These are phyloP conservation scores for Golubevia sp. DNA, from an alignment of 1,284 basidiomycete genomes.

Conservation along the genomic window DNA sequence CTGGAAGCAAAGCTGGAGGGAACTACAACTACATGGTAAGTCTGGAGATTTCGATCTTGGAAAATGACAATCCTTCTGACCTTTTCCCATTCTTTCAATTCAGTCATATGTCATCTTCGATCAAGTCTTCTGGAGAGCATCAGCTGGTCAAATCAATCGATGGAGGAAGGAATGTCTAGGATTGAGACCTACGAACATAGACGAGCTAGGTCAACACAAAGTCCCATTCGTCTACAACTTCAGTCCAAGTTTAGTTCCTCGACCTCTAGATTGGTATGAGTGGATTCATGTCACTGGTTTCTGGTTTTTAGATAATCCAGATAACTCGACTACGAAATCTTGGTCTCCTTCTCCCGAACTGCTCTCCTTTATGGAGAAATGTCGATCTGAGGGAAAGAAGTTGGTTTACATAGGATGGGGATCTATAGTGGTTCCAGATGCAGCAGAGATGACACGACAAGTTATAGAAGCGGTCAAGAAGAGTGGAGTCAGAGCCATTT, in stretches of 20 bases:
- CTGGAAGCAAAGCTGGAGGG: conserved; percentile 83
- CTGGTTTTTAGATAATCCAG: conserved; percentile 69
- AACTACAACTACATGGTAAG: conserved; percentile 94
- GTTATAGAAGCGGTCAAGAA: conserved; percentile 81
- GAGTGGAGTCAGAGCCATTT: conserved; percentile 83
- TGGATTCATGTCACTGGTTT: conserved; percentile 88
- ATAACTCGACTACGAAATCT: conserved; percentile 72
- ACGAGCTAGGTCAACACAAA: conserved; percentile 93
- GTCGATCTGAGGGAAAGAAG: conserved; percentile 77
- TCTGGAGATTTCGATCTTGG: conserved; percentile 4
- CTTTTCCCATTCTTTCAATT: conserved; percentile 4
- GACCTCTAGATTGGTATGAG: conserved; percentile 94
- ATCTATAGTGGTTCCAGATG: conserved; percentile 96
- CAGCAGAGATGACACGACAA: conserved; percentile 84
- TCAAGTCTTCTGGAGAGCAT: conserved; percentile 94
- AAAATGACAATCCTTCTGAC: neutral
- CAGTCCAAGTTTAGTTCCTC: conserved; percentile 83
- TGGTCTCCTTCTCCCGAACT: conserved; percentile 84
- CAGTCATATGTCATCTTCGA: conserved; percentile 91
- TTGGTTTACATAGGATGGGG: conserved; percentile 98
- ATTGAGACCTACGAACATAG: conserved; percentile 79
- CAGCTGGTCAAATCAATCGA: conserved; percentile 84
- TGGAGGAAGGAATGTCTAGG: conserved; percentile 83
- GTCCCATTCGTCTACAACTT: conserved; percentile 98
- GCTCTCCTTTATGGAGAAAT: conserved; percentile 78